These are phyloP conservation scores for Bassia scoparia DNA, from an alignment of 148 eudicot genomes.

Conservation along the genomic window DNA sequence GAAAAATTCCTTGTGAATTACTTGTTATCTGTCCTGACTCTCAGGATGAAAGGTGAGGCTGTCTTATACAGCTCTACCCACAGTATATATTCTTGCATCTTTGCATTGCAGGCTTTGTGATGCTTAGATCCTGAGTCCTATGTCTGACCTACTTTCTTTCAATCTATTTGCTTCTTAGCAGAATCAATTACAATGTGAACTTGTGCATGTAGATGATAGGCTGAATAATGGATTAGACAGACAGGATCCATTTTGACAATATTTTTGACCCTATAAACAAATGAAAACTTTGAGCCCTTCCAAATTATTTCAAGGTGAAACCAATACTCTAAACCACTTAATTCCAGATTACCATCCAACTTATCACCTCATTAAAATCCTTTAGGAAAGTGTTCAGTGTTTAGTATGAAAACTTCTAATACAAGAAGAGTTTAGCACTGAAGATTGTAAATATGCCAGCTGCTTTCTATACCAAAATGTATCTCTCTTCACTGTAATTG, in stretches of 20 bases:
- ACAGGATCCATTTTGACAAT: background rate
- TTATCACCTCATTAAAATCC: background rate
- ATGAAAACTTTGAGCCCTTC: background rate
- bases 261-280: background rate
- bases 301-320: background rate
- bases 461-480: background rate
- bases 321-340: background rate
- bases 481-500: background rate
- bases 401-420: background rate
- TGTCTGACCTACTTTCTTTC: no score
- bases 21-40: background rate
- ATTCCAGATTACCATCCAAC: background rate
- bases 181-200: no score
- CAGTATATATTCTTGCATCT: background rate
- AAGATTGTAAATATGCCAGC: background rate
- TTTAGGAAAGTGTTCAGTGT: background rate
- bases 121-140: no score
- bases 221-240: background rate
- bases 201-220: background rate
- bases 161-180: no score
- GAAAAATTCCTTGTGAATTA: slow-evolving; percentile 3
- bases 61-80: background rate
- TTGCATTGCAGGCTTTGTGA: no score
- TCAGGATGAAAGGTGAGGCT: background rate
- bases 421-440: background rate